phyloP scores from a whole-genome alignment of 208 protist species.

The Tritrichomonas foetus region DNA sequence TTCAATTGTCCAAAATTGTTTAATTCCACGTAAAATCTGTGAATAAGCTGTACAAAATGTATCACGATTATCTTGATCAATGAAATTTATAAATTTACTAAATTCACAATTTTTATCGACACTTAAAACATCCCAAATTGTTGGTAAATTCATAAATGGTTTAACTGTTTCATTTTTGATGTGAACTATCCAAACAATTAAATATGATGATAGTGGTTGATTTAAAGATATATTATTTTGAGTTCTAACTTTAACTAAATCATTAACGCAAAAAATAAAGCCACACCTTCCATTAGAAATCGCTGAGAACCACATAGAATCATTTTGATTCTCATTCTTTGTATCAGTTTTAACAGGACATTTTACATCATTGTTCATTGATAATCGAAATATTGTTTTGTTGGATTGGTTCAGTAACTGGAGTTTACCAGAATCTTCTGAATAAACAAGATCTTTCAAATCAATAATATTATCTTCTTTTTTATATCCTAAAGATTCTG shows the following conservation, averaged over 20 bases:
- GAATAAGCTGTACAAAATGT: not conserved
- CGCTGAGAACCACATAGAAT: not conserved
- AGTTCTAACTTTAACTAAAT: not conserved
- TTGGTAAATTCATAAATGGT: not conserved
- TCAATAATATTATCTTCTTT: too few relatives aligned
- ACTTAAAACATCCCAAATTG: not conserved
- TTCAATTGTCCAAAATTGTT: not conserved
- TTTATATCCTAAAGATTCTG: too few relatives aligned
- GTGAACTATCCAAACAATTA: not conserved
- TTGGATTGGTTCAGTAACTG: not conserved
- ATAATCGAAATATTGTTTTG: not conserved
- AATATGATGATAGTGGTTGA: too few relatives aligned
- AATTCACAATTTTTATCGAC: not conserved
- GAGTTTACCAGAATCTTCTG: not conserved
- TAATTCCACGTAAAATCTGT: not conserved
- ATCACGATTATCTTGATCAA: not conserved
- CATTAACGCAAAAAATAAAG: not conserved
- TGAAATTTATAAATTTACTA: not conserved
- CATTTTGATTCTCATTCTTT: not conserved
- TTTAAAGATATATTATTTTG: too few relatives aligned
- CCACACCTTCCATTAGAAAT: not conserved
- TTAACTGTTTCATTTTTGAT: not conserved
- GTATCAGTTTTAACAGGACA: too few relatives aligned
- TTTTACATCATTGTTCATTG: too few relatives aligned
- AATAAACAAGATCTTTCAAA: not conserved